phyloP scores from a whole-genome alignment of 1,284 basidiomycete species.

The Microstroma glucosiphilum region DNA sequence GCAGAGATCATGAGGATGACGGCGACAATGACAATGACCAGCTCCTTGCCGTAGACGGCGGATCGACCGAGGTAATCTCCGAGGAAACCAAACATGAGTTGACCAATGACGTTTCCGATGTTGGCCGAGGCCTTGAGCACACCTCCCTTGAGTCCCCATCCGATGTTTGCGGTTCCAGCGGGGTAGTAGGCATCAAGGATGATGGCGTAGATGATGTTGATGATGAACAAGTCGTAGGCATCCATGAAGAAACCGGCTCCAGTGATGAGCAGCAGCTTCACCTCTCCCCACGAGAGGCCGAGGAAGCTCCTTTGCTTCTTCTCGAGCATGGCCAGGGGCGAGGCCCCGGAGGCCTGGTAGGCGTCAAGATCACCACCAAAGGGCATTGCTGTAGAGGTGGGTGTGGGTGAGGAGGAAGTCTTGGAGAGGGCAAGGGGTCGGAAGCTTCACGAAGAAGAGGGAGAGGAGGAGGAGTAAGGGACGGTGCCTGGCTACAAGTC shows the following conservation, averaged over 20 bases:
- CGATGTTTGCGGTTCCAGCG: conserved; percentile 33
- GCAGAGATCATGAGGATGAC: conserved; percentile 46
- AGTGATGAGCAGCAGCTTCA: conserved; percentile 42
- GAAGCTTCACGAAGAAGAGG: not conserved
- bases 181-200: conserved; percentile 39
- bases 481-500: too few relatives aligned
- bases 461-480: not conserved
- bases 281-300: conserved; percentile 38
- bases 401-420: not conserved
- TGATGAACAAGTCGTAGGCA: conserved; percentile 46
- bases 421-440: not conserved
- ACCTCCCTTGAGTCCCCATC: conserved; percentile 46
- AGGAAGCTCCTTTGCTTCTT: conserved; percentile 31
- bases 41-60: conserved; percentile 47
- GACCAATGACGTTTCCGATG: conserved; percentile 45
- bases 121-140: conserved; percentile 47
- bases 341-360: conserved; percentile 12
- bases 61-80: conserved; percentile 46
- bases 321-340: conserved; percentile 39
- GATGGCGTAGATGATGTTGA: conserved; percentile 44
- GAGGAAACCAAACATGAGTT: conserved; percentile 44
- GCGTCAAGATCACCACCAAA: conserved; percentile 5
- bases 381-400: not conserved
- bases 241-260: conserved; percentile 49
- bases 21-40: conserved; percentile 40